A percentile compares a stretch with the other conserved stretches of the same genome.
Evolutionary conservation across 306 rosid species (phyloP).

Genomic region (Vachellia pachyceras): DNA sequence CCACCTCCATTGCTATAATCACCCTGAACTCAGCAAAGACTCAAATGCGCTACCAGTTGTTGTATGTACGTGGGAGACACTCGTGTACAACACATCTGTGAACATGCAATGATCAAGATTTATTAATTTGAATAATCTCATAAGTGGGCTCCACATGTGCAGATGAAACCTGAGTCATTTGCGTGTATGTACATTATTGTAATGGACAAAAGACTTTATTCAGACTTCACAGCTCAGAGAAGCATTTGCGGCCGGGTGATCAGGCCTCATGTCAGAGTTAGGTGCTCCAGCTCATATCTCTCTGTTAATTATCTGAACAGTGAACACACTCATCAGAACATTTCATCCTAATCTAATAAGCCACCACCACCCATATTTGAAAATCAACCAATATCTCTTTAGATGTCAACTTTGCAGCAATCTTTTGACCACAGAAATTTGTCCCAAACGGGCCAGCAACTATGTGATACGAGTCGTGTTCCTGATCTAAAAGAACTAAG

Average conservation of each 20-base stretch:
- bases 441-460: conserved; percentile 4
- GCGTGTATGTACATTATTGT: neutral
- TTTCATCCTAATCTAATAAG: conserved; percentile 1
- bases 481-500: neutral
- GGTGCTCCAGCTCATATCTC: conserved; percentile 7
- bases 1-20: neutral
- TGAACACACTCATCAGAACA: too few species aligned
- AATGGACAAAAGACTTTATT: neutral
- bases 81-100: neutral
- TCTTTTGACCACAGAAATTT: conserved; percentile 44
- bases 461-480: neutral
- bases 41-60: conserved; percentile 2
- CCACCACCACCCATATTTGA: conserved; percentile 28
- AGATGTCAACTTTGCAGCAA: conserved; percentile 27
- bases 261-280: neutral
- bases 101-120: neutral
- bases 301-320: neutral
- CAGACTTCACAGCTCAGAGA: neutral
- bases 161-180: neutral
- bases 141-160: neutral
- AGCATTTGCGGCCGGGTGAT: neutral
- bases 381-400: conserved; percentile 37
- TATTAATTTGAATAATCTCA: neutral
- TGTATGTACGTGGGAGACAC: conserved; percentile 1
- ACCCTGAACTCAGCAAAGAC: neutral